Evolutionary conservation across 2,329 filamentous ascomycete genomes (phyloP), one percentile per base, ranked within the genome.

Genomic region (Penicillium sp.): DNA sequence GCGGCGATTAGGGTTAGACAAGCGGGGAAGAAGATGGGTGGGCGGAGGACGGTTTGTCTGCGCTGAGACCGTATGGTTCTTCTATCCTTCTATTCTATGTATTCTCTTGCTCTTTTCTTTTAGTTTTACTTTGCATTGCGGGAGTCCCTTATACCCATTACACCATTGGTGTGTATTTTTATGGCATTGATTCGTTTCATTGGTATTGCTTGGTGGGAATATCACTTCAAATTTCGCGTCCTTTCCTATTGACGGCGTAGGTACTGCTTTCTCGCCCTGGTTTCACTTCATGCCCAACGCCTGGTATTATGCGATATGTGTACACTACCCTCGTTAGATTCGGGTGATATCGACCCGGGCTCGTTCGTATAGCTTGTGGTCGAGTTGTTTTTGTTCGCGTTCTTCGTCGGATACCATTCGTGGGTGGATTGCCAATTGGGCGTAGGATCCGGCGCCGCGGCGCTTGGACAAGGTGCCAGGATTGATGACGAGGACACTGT

Each of bases 401-500:
- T 88, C 85, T 29, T 83, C 80, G 0, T 86, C 81, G 0, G 75
- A 80, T 34, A 88, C 59, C 5, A 72, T 72, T 12, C 87, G 84
- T 2, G 89, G 85, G 57, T 89, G 82, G 6, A 97, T 75, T 17
- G 84, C 84, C 79, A 99, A 82, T 44, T 87, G 85, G 1, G 91
- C 90, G 70, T 88, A 97, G 0, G 91, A 96, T 5, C 94, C 94
- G 0, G 92, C 82, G 1, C 87, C 91, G 52, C 85, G 86, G 50
- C 89, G 85, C 74, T 96, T 97, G 13, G 91, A 94, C 27, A 96
- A 75, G 43, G 85, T 87, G 4, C 94, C 93, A 0, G 94, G 93
- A 69, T 99, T 99, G 65, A 99, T 88, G 10, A 91, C 85, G 6
- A 97, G 74, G 0, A 97, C 91, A 60, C 88, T 90, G 66, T 97